These are phyloP conservation scores for Aquilaria sinensis DNA, from an alignment of 345 rosid genomes.

Conservation along the genomic window DNA sequence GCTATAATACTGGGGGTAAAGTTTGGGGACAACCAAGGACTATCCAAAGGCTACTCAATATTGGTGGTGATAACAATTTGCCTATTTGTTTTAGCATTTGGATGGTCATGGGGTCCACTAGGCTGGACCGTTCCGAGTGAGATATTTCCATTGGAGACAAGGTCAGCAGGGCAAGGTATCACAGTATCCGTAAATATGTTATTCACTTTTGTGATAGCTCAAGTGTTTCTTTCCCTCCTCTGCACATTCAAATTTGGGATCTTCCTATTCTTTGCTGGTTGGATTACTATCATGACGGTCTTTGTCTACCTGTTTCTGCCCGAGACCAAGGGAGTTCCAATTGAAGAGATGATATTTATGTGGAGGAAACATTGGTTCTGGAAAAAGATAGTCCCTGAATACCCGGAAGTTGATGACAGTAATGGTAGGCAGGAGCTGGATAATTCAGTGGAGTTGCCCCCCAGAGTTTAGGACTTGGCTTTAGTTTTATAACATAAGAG, in stretches of 20 bases:
- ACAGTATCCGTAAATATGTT: slow-evolving; percentile 90
- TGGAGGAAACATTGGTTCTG: slow-evolving; percentile 98
- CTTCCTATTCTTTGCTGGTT: slow-evolving; percentile 83
- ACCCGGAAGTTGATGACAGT: slow-evolving; percentile 19
- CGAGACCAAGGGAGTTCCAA: slow-evolving; percentile 88
- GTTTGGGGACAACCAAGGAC: slow-evolving; percentile 56
- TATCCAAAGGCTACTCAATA: slow-evolving; percentile 60
- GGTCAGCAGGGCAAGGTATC: slow-evolving; percentile 91
- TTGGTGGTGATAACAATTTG: slow-evolving; percentile 70
- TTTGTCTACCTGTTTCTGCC: slow-evolving; percentile 71
- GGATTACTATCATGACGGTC: slow-evolving; percentile 74
- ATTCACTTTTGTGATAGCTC: slow-evolving; percentile 82
- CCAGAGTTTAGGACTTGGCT: no score
- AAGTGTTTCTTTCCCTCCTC: slow-evolving; percentile 65
- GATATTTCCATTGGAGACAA: slow-evolving; percentile 76
- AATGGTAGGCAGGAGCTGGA: slow-evolving; percentile 4
- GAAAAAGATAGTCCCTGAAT: slow-evolving; percentile 51
- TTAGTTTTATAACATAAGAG: no score
- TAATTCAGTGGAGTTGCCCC: slow-evolving; percentile 4
- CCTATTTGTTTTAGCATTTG: slow-evolving; percentile 84
- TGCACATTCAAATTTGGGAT: slow-evolving; percentile 79
- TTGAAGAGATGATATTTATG: slow-evolving; percentile 81
- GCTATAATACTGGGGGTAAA: slow-evolving; percentile 71
- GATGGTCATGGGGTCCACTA: slow-evolving; percentile 97
- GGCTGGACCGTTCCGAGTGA: slow-evolving; percentile 98